Conservation (phyloP, 139 green algal genomes). For the Tetraselmis striata region DNA sequence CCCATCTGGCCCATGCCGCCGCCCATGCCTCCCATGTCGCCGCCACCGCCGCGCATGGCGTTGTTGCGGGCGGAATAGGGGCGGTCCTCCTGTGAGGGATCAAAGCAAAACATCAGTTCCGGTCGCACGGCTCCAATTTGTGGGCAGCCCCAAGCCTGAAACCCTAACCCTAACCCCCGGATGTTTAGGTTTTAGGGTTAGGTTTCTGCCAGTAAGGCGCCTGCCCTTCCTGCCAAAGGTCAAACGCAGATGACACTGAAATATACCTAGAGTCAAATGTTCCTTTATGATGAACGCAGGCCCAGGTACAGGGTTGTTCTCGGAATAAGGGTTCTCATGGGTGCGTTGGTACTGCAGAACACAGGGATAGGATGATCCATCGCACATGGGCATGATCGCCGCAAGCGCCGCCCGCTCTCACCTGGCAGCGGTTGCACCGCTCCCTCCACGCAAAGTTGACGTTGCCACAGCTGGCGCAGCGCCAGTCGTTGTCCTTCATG, state of each 20-base stretch:
- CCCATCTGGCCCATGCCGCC: slow-evolving; percentile 13
- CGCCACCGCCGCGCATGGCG: not conserved
- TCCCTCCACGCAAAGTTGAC: slow-evolving; percentile 45
- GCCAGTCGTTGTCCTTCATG: slow-evolving; percentile 37
- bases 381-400: not conserved
- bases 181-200: too few relatives aligned
- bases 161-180: not conserved
- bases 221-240: not conserved
- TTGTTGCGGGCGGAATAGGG: slow-evolving; percentile 11
- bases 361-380: not conserved
- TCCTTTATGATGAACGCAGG: too few relatives aligned
- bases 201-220: too few relatives aligned
- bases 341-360: not conserved
- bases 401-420: not conserved
- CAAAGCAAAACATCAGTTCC: slow-evolving; percentile 11
- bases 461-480: slow-evolving; percentile 35
- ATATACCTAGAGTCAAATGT: not conserved
- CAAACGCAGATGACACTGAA: not conserved
- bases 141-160: slow-evolving; percentile 8
- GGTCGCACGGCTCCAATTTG: slow-evolving; percentile 17
- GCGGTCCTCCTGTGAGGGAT: slow-evolving; percentile 7
- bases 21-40: slow-evolving; percentile 27
- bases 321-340: not conserved
- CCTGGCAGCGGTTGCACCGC: slow-evolving; percentile 34
- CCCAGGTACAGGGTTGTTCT: not conserved